Percentiles rank a stretch among this genome's conserved stretches.
These are phyloP conservation scores for Parastagonospora nodorum DNA, from an alignment of 2,329 filamentous ascomycete species.

Conservation along the genomic window DNA sequence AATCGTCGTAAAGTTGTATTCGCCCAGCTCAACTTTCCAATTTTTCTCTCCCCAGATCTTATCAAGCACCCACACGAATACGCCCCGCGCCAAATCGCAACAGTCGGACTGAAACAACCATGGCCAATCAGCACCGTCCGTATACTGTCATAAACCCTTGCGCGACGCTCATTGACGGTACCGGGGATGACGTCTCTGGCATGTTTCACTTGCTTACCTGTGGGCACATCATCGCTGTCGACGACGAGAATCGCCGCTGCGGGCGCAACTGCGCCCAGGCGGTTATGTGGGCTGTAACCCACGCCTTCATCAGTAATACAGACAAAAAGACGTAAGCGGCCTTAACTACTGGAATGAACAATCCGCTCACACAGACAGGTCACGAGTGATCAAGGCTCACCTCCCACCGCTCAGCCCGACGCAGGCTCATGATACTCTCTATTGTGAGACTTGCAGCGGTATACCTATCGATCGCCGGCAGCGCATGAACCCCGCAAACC, in stretches of 20 bases:
- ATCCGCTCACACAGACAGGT: not conserved
- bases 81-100: not conserved
- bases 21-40: too few species aligned
- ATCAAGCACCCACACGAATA: not conserved
- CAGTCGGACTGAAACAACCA: not conserved
- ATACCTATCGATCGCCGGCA: slow-evolving; percentile 17
- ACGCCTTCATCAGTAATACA: not conserved
- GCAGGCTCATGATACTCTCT: slow-evolving; percentile 10
- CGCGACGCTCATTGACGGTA: not conserved
- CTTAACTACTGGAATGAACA: not conserved
- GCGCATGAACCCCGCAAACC: not conserved
- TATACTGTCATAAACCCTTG: slow-evolving; percentile 4
- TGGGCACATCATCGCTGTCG: slow-evolving; percentile 21
- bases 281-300: not conserved
- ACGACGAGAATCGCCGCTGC: slow-evolving; percentile 12
- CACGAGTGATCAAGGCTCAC: not conserved
- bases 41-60: too few species aligned
- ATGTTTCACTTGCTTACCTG: slow-evolving; percentile 22
- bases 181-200: not conserved
- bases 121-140: not conserved
- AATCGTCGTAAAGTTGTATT: too few species aligned
- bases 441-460: slow-evolving; percentile 21
- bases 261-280: slow-evolving; percentile 19
- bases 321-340: not conserved
- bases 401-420: not conserved